Evolutionary conservation across 73 alveolate genomes (phyloP).

Genomic region (Paramecium biaurelia): DNA sequence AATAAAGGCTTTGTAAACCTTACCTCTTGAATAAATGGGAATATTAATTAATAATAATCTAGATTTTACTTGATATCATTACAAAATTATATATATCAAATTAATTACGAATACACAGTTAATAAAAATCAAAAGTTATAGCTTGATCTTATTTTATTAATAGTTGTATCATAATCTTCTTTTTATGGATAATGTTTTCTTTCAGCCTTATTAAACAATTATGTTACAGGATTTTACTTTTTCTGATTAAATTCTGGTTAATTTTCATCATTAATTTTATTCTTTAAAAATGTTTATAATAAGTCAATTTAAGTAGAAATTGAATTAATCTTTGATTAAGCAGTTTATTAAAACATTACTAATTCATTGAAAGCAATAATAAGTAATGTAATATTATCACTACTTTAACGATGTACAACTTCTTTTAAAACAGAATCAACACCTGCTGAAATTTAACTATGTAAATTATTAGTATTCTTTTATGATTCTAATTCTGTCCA

Average conservation of each 20-base stretch:
- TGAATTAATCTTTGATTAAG: neutral
- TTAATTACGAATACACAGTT: neutral
- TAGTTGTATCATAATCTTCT: neutral
- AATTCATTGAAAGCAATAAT: conserved; percentile 74
- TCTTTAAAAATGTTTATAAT: neutral
- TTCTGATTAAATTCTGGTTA: neutral
- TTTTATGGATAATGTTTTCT: neutral
- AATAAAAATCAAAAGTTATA: neutral
- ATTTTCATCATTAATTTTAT: neutral
- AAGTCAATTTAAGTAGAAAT: neutral
- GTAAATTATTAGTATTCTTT: conserved; percentile 65
- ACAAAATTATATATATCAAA: no score
- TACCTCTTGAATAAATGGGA: no score
- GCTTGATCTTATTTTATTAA: neutral
- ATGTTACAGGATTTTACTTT: neutral
- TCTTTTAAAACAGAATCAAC: conserved; percentile 91
- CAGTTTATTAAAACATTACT: neutral
- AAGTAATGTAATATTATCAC: conserved; percentile 95
- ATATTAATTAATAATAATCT: no score
- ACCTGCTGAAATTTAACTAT: conserved; percentile 82
- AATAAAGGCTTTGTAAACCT: no score
- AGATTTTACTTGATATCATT: no score
- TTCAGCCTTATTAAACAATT: neutral
- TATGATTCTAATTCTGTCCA: neutral
- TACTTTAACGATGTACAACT: conserved; percentile 81